Conservation (phyloP, 1,284 basidiomycete species). For the Somion occarium region DNA sequence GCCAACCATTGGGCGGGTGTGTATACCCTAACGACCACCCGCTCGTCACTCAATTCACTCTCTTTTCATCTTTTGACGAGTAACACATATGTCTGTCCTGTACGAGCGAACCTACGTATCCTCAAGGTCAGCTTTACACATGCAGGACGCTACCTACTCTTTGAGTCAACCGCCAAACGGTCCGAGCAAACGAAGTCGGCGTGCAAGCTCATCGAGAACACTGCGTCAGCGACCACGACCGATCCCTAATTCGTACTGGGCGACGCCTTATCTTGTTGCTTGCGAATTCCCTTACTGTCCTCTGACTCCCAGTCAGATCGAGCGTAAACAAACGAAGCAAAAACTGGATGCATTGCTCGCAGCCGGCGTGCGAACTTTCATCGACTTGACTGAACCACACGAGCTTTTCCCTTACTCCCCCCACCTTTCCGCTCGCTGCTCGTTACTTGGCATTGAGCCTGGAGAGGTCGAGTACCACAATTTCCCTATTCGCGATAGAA, state of each 20-base stretch:
- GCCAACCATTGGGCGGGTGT: no score
- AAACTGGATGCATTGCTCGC: constrained; percentile 67
- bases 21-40: no score
- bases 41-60: no score
- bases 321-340: constrained; percentile 36
- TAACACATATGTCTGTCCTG: neutral
- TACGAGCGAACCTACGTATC: neutral
- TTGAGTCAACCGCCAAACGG: neutral
- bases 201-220: neutral
- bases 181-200: neutral
- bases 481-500: constrained; percentile 70
- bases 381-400: constrained; percentile 71
- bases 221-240: constrained; percentile 39
- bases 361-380: constrained; percentile 71
- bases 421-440: constrained; percentile 49
- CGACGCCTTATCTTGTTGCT: constrained; percentile 61
- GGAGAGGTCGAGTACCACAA: constrained; percentile 61
- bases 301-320: constrained; percentile 30
- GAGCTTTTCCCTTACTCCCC: constrained; percentile 63
- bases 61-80: no score
- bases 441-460: constrained; percentile 47
- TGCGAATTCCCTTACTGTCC: constrained; percentile 77
- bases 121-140: neutral
- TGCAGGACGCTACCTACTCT: no score
- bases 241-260: constrained; percentile 80